Evolutionary conservation across 176 grass and related monocot species (phyloP).

Genomic region (Zea mays): DNA sequence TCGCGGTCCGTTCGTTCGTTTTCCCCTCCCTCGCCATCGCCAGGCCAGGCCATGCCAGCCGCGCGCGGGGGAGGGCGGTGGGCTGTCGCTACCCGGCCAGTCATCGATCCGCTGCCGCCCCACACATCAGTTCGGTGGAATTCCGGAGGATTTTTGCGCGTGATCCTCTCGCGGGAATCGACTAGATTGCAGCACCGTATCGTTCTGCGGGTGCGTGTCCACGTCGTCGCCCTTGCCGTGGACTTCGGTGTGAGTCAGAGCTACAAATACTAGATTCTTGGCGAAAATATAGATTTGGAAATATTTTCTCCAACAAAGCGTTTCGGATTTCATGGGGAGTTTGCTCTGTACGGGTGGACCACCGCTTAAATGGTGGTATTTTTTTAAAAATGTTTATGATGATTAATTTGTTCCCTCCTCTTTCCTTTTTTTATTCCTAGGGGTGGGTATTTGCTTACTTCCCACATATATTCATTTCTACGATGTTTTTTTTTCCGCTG

Average conservation of each 20-base stretch:
- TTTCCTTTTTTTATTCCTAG: too few species aligned
- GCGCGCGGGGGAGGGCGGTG: neutral
- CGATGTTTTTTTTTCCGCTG: too few species aligned
- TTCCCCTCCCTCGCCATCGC: too few species aligned
- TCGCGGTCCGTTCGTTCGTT: neutral
- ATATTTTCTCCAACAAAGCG: neutral
- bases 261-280: neutral
- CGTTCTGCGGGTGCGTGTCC: neutral
- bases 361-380: neutral
- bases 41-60: neutral
- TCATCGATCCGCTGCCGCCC: neutral
- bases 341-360: neutral
- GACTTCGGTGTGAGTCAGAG: neutral
- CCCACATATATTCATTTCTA: too few species aligned
- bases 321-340: neutral
- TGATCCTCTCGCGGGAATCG: neutral
- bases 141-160: neutral
- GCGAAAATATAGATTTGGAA: neutral
- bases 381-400: too few species aligned
- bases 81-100: constrained; percentile 8
- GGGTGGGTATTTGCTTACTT: too few species aligned
- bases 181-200: neutral
- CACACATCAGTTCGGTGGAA: neutral
- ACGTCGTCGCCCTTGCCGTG: neutral
- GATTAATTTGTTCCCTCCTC: too few species aligned